phyloP scores from a whole-genome alignment of 1,139 yeast species.

The Arxiozyma slooffiae region DNA sequence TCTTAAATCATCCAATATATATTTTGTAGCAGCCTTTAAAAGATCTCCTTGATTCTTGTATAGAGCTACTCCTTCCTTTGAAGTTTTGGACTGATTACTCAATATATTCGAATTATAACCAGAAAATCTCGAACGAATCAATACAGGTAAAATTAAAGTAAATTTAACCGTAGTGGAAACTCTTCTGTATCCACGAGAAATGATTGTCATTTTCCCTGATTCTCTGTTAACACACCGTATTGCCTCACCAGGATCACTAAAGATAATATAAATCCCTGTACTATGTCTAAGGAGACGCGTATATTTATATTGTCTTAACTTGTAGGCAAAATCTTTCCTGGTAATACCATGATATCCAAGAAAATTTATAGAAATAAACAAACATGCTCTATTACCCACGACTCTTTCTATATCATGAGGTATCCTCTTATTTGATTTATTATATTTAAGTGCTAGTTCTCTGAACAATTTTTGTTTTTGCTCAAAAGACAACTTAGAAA shows the following conservation, averaged over 20 bases:
- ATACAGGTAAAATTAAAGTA: constrained; percentile 12
- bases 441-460: constrained; percentile 3
- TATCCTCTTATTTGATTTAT: constrained; percentile 20
- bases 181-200: constrained; percentile 22
- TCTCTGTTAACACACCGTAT: constrained; percentile 55
- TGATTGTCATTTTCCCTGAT: constrained; percentile 42
- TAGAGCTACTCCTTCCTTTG: background rate
- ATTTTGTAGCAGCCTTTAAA: constrained; percentile 49
- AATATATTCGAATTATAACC: background rate
- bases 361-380: constrained; percentile 36
- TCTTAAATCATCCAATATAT: constrained; percentile 55
- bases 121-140: constrained; percentile 2
- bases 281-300: constrained; percentile 52
- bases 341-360: constrained; percentile 20
- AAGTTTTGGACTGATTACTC: background rate
- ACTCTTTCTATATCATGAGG: constrained; percentile 42
- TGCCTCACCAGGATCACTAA: constrained; percentile 55
- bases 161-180: constrained; percentile 22
- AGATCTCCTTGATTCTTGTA: constrained; percentile 24
- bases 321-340: constrained; percentile 24
- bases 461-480: background rate
- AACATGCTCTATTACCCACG: constrained; percentile 46
- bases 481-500: background rate
- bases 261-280: constrained; percentile 62
- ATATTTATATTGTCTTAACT: constrained; percentile 44